A percentile compares a stretch with the other conserved stretches of the same genome.
These are phyloP conservation scores for Alternaria triticina DNA, from an alignment of 2,329 filamentous ascomycete genomes.

Conservation along the genomic window DNA sequence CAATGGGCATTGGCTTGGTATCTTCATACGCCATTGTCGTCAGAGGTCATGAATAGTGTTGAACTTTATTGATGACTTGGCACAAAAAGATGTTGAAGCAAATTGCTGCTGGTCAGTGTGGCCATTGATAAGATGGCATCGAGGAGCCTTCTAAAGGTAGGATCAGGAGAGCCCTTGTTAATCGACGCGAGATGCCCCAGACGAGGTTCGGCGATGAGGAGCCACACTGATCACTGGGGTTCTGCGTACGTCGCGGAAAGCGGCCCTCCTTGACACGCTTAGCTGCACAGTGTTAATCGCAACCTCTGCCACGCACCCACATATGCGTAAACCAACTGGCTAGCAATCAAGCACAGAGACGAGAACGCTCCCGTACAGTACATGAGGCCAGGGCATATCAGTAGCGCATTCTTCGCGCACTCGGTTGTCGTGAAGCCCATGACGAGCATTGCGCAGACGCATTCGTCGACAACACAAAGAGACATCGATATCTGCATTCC, in stretches of 20 bases:
- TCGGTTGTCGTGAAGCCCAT: neutral
- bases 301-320: neutral
- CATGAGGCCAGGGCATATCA: neutral
- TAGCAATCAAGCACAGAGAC: neutral
- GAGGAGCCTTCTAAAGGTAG: neutral
- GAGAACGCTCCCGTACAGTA: neutral
- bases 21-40: slow-evolving; percentile 5
- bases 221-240: neutral
- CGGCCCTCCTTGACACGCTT: neutral
- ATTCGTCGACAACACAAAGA: neutral
- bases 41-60: neutral
- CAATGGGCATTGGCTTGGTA: slow-evolving; percentile 27
- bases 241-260: neutral
- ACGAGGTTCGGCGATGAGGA: neutral
- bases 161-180: neutral
- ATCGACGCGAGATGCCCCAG: neutral
- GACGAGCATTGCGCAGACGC: neutral
- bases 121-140: neutral
- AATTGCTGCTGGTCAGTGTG: neutral
- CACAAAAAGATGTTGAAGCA: neutral
- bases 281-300: neutral
- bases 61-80: neutral
- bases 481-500: neutral
- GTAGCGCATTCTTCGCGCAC: neutral
- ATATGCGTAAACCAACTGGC: neutral